Conservation (phyloP, 495 filamentous ascomycete genomes). For the Penicillium riverlandense region DNA sequence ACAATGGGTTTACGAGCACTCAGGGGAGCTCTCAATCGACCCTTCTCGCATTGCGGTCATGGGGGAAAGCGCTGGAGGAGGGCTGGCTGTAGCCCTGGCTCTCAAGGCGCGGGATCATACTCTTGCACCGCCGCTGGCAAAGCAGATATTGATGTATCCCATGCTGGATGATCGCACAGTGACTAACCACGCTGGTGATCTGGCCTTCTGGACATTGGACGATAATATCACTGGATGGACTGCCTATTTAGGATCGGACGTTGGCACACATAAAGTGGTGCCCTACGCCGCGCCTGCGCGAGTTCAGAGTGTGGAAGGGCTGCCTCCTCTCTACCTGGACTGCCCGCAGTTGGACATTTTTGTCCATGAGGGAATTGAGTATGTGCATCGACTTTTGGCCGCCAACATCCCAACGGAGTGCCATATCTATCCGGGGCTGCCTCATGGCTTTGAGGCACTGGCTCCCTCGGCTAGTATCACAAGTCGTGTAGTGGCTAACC, state of each 20-base stretch:
- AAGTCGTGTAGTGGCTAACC: slow-evolving; percentile 2
- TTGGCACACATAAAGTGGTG: slow-evolving; percentile 6
- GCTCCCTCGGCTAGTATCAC: slow-evolving; percentile 1
- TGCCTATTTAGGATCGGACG: slow-evolving; percentile 17
- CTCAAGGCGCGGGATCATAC: slow-evolving; percentile 34
- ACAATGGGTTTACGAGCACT: slow-evolving; percentile 31
- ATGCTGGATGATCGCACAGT: slow-evolving; percentile 35
- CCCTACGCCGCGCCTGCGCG: slow-evolving; percentile 21
- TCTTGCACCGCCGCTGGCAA: slow-evolving; percentile 27
- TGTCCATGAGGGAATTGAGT: slow-evolving; percentile 14
- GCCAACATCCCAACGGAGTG: slow-evolving; percentile 16
- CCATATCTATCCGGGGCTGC: slow-evolving; percentile 22
- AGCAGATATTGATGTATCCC: slow-evolving; percentile 45
- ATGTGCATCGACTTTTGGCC: slow-evolving; percentile 10
- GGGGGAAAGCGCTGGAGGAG: slow-evolving; percentile 53
- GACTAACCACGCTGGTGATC: slow-evolving; percentile 3
- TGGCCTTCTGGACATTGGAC: slow-evolving; percentile 10
- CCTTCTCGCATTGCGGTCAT: slow-evolving; percentile 21
- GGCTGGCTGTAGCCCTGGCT: slow-evolving; percentile 32
- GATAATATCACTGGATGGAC: slow-evolving; percentile 24
- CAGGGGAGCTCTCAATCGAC: slow-evolving; percentile 36
- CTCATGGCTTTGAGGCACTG: slow-evolving; percentile 22
- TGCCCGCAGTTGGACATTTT: slow-evolving; percentile 20
- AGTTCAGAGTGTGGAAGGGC: slow-evolving; percentile 10
- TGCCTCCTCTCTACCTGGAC: slow-evolving; percentile 22